Evolutionary conservation across 2,329 filamentous ascomycete species (phyloP).

Genomic region (Apiospora rasikravindrae): DNA sequence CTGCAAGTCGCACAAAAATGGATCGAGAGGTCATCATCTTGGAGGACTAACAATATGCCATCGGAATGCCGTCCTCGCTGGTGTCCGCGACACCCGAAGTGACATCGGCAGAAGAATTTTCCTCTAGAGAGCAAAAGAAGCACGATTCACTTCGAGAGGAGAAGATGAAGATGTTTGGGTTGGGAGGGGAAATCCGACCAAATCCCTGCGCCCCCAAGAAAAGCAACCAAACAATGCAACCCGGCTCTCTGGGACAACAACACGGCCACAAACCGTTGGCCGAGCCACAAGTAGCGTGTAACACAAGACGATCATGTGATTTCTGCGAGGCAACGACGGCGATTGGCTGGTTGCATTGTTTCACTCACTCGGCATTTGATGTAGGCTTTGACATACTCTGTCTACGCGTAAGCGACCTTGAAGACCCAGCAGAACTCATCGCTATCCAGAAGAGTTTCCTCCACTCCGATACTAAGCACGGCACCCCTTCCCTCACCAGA

Average conservation of each 20-base stretch:
- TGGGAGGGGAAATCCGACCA: neutral
- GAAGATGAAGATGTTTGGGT: neutral
- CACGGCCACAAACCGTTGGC: neutral
- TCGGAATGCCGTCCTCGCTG: neutral
- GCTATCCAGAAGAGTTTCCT: neutral
- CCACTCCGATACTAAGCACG: neutral
- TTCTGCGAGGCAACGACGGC: neutral
- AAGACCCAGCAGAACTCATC: neutral
- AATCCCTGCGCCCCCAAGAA: neutral
- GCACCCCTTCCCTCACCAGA: neutral
- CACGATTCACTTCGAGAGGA: neutral
- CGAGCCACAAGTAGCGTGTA: neutral
- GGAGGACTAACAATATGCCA: neutral
- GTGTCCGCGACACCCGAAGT: neutral
- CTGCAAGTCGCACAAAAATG: neutral
- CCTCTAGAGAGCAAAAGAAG: neutral
- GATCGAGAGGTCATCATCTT: neutral
- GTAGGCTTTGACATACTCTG: neutral
- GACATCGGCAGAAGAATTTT: neutral
- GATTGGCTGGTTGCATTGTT: too few relatives aligned
- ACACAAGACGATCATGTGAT: neutral
- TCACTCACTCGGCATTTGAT: too few relatives aligned
- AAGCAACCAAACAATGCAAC: neutral
- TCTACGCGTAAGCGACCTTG: neutral
- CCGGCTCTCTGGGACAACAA: neutral